These are phyloP conservation scores for Podaxis sp. DNA, from an alignment of 768 basidiomycete genomes.

Conservation along the genomic window DNA sequence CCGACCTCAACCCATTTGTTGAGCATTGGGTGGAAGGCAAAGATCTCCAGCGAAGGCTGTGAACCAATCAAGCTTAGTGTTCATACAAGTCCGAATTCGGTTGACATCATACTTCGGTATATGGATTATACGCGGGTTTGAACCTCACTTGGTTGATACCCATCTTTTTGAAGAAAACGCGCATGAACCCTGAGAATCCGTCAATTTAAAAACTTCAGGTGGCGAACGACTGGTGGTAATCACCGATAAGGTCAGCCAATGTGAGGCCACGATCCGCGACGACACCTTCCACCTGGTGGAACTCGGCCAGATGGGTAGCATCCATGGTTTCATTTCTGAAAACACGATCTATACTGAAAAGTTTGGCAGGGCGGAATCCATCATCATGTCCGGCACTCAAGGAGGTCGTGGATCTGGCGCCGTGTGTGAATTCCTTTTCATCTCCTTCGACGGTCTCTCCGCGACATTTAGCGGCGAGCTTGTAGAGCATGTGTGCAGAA, in stretches of 20 bases:
- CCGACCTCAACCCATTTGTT: conserved; percentile 97
- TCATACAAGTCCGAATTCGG: not conserved
- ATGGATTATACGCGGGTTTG: conserved; percentile 99
- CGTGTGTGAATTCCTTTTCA: conserved; percentile 40
- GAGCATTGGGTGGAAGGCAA: conserved; percentile 94
- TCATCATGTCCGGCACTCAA: conserved; percentile 40
- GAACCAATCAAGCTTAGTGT: conserved; percentile 7
- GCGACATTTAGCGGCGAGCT: conserved; percentile 82
- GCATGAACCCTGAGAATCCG: conserved; percentile 81
- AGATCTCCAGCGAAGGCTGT: conserved; percentile 95
- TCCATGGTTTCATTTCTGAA: conserved; percentile 99
- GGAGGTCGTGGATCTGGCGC: conserved; percentile 29
- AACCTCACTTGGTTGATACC: conserved; percentile 92
- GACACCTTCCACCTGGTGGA: conserved; percentile 99
- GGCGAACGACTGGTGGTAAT: conserved; percentile 16
- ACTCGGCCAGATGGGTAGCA: conserved; percentile 97
- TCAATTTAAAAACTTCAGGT: not conserved
- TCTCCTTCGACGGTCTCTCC: conserved; percentile 51
- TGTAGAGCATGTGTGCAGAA: conserved; percentile 91
- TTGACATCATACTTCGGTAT: conserved; percentile 71
- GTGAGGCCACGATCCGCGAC: conserved; percentile 93
- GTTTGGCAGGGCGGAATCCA: conserved; percentile 87
- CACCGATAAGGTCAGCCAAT: conserved; percentile 93
- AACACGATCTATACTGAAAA: conserved; percentile 97
- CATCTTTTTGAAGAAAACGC: conserved; percentile 98